Percentiles rank a stretch among this genome's conserved stretches.
phyloP scores from a whole-genome alignment of 164 flowering plant genomes.

The Annona cherimola region DNA sequence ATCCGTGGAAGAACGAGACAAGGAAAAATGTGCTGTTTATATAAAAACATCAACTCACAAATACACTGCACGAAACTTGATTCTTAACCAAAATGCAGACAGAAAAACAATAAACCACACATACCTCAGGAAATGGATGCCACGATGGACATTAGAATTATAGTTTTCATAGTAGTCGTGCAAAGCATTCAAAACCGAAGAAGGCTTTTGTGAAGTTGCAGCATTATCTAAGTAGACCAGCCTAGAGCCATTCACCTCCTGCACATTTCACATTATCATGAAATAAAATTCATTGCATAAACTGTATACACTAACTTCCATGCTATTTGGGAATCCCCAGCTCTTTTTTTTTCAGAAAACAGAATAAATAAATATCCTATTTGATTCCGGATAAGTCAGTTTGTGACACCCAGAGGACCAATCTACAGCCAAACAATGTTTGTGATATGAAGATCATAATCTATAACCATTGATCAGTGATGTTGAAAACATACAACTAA shows the following conservation, averaged over 20 bases:
- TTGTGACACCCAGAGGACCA: too few species aligned
- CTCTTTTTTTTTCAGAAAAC: neutral
- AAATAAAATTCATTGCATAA: neutral
- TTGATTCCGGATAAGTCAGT: too few species aligned
- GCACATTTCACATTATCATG: neutral
- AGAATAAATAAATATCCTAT: too few species aligned
- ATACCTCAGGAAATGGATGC: constrained; percentile 84
- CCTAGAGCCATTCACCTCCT: constrained; percentile 77
- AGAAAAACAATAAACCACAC: neutral
- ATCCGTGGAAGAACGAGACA: neutral
- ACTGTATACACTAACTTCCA: neutral
- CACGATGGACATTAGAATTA: constrained; percentile 95
- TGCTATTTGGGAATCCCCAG: neutral
- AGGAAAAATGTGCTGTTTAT: too few species aligned
- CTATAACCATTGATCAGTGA: too few species aligned
- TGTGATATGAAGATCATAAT: too few species aligned
- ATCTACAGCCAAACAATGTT: too few species aligned
- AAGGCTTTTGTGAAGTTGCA: constrained; percentile 96
- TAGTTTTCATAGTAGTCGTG: constrained; percentile 59
- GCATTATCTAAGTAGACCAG: constrained; percentile 94
- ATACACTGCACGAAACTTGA: neutral
- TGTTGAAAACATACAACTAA: too few species aligned
- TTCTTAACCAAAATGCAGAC: neutral
- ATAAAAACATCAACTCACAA: neutral
- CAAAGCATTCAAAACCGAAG: constrained; percentile 58